Evolutionary conservation across 2,329 filamentous ascomycete species (phyloP).

Genomic region (Ilyonectria sp.): DNA sequence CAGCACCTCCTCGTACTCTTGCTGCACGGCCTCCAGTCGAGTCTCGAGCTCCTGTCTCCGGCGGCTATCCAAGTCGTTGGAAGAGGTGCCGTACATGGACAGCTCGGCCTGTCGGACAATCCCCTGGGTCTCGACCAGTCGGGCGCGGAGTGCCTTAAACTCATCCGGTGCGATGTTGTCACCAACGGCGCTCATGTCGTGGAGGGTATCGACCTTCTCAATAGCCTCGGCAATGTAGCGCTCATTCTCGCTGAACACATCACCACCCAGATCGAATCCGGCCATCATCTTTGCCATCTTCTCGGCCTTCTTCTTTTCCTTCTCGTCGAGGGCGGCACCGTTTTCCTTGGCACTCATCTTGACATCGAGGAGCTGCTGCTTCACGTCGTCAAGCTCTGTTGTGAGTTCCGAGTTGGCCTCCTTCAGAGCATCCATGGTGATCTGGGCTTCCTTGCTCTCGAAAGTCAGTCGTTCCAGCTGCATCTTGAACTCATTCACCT

Average conservation of each 20-base stretch:
- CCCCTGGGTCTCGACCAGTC: constrained; percentile 89
- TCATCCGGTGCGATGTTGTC: constrained; percentile 87
- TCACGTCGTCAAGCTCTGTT: constrained; percentile 91
- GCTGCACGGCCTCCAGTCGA: constrained; percentile 80
- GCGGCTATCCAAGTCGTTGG: constrained; percentile 76
- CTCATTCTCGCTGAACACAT: constrained; percentile 95
- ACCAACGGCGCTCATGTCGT: constrained; percentile 82
- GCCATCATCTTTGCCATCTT: constrained; percentile 99
- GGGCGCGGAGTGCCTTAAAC: constrained; percentile 81
- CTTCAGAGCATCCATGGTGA: constrained; percentile 97
- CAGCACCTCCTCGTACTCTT: constrained; percentile 87
- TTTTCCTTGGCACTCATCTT: constrained; percentile 98
- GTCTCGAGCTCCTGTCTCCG: constrained; percentile 83
- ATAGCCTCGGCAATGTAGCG: constrained; percentile 87
- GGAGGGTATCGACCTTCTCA: constrained; percentile 83
- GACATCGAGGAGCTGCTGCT: constrained; percentile 94
- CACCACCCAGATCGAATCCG: constrained; percentile 92
- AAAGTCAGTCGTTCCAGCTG: constrained; percentile 95
- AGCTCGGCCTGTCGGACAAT: constrained; percentile 94
- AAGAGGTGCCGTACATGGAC: constrained; percentile 79
- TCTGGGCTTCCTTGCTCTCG: constrained; percentile 95
- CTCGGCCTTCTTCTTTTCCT: constrained; percentile 98
- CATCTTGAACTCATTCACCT: constrained; percentile 96
- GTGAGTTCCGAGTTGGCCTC: constrained; percentile 96
- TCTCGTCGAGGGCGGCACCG: constrained; percentile 90